Evolutionary conservation across 176 grass and related monocot genomes (phyloP), one percentile per base, ranked within the genome.

Genomic region (Urochloa ruziziensis): DNA sequence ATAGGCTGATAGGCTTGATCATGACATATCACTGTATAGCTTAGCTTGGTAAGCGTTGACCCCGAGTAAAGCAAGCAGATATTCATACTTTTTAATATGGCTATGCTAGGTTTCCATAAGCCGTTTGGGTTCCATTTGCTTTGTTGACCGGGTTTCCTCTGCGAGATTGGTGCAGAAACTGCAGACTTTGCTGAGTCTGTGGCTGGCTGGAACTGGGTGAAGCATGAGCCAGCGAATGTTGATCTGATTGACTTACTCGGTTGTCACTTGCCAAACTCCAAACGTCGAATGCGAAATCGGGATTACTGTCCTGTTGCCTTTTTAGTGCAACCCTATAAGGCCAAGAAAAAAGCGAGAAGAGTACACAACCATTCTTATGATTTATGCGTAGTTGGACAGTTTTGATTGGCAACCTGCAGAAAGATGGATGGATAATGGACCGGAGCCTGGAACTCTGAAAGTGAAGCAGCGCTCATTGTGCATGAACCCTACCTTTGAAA

Each of bases 41-140:
- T 79, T 79, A 57, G 78, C 46, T 86, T 49, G n/a, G 73, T 49
- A 82, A 75, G 56, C 58, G 48, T 82, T 90, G 79, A 86, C 83
- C 37, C 37, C 48, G 2, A 49, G 35, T 66, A 32, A 82, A 57
- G 56, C 66, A 86, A 65, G 56, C 75, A 19, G 32, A 65, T 52
- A n/a, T 64, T 11, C 67, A 33, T 86, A 3, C 25, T 58, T 77
- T 67, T 63, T 67, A 58, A 56, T 28, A 48, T 58, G 63, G 79
- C 37, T 75, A 67, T 56, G 69, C 49, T 67, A 81, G 48, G 35
- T 47, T 35, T 70, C 48, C 70, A 75, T 81, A 67, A 75, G 23
- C 27, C 65, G 12, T 67, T 57, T 35, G 7, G 60, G 12, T 65
- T 87, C 75, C 35, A 60, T 67, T 74, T 68, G 78, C 77, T 67